A percentile compares a stretch with the other conserved stretches of the same genome.
phyloP scores from a whole-genome alignment of 2,329 filamentous ascomycete genomes.

The Neoscytalidium dimidiatum region DNA sequence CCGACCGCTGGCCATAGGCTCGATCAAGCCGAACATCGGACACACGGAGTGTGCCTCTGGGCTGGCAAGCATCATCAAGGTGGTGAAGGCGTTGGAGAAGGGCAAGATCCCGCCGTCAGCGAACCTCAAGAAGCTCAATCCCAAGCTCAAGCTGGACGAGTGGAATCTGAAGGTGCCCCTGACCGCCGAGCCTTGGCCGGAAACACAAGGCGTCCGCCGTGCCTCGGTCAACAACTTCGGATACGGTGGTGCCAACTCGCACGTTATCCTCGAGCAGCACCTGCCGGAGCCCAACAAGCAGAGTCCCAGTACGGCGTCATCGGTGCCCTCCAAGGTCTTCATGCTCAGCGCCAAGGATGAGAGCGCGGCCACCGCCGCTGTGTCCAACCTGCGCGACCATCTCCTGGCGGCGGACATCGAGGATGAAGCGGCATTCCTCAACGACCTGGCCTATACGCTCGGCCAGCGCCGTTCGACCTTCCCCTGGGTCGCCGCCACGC shows the following conservation, averaged over 20 bases:
- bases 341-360: slow-evolving; percentile 16
- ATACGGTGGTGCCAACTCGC: slow-evolving; percentile 22
- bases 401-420: not conserved
- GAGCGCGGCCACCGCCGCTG: not conserved
- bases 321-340: slow-evolving; percentile 18
- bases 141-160: slow-evolving; percentile 25
- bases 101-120: slow-evolving; percentile 34
- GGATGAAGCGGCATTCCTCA: not conserved
- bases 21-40: slow-evolving; percentile 38
- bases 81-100: slow-evolving; percentile 38
- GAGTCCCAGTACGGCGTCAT: no score
- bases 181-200: slow-evolving; percentile 20
- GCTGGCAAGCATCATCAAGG: slow-evolving; percentile 34
- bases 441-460: not conserved
- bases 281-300: not conserved
- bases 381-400: not conserved
- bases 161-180: slow-evolving; percentile 21
- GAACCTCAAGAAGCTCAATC: slow-evolving; percentile 32
- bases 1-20: slow-evolving; percentile 20
- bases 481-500: not conserved
- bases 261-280: slow-evolving; percentile 21
- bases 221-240: slow-evolving; percentile 24
- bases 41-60: slow-evolving; percentile 39
- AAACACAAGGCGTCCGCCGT: slow-evolving; percentile 1
- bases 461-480: not conserved